Base-by-base conservation (phyloP, 352 stramenopile species). In the Phytophthora megakarya region DNA sequence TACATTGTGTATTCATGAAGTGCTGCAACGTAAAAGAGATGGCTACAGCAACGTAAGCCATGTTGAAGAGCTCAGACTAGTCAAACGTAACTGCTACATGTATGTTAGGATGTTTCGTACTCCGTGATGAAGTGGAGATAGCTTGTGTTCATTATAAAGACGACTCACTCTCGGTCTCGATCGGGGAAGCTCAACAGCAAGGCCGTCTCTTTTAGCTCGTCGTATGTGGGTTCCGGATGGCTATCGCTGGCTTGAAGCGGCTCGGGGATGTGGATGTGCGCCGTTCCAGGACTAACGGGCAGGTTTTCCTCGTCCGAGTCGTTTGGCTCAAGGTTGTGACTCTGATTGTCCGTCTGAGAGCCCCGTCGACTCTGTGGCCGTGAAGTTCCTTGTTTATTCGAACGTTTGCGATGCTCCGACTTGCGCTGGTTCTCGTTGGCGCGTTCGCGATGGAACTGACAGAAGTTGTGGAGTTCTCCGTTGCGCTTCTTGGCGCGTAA, bases 361-460 rank as follows among this genome's bases (percentile, higher is more conserved):
- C 22, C 30, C 25, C 48, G 40, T 49, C 48, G 64, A 38, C 33
- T 30, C n/a, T 58, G 52, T 37, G 40, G n/a, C 26, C 32, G 45
- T 8, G 12, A 15, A 21, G 55, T 37, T 32, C 49, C 42, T 11
- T 68, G 62, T 35, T 69, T 73, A 43, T 15, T 53, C 43, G 9
- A 66, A 11, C 66, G 66, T 55, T 76, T 79, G 49, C 85, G 85
- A 49, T 71, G 74, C 55, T 91, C 82, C 56, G 81, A 82, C 57
- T 85, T 84, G 38, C 80, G 78, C 62, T 91, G 82, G 56, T 84
- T 88, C 48, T 86, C 68, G 72, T 91, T 91, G 43, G 82, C 82
- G 33, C 76, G 76, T 13, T 73, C 65, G 0, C 77, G 74, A 46
- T 86, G 77, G 42, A 78, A 62, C 30, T 84, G 73, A 37, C 77